Conservation (phyloP, 192 early-diverging fungal species). For the Kickxella alabastrina region DNA sequence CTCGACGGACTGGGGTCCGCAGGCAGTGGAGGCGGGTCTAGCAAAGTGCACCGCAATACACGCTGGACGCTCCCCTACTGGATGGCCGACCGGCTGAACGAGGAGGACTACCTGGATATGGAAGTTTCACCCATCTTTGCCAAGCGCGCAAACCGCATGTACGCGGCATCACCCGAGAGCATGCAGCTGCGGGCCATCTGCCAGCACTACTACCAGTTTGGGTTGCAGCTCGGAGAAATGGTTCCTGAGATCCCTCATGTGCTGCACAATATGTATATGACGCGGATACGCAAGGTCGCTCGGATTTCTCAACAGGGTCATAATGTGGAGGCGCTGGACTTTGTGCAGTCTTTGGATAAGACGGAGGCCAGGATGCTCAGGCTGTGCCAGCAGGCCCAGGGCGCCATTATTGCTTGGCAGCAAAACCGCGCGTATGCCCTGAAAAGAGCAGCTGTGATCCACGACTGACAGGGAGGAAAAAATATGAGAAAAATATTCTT, state of each 20-base stretch:
- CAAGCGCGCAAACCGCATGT: conserved; percentile 50
- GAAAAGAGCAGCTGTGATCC: conserved; percentile 20
- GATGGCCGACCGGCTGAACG: conserved; percentile 53
- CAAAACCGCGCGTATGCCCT: conserved; percentile 36
- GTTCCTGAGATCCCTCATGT: conserved; percentile 45
- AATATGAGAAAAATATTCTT: too few species aligned
- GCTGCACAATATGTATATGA: conserved; percentile 49
- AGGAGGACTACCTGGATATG: conserved; percentile 50
- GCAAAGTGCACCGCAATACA: conserved; percentile 49
- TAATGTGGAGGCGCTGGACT: conserved; percentile 43
- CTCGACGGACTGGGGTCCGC: conserved; percentile 49
- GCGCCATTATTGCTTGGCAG: conserved; percentile 36
- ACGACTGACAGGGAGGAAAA: too few species aligned
- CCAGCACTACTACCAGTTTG: conserved; percentile 50
- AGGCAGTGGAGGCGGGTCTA: conserved; percentile 35
- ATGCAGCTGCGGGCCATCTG: conserved; percentile 45
- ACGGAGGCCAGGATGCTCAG: conserved; percentile 31
- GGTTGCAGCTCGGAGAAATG: conserved; percentile 45
- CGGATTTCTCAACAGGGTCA: conserved; percentile 44
- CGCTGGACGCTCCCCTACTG: conserved; percentile 51
- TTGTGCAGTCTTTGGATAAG: conserved; percentile 46
- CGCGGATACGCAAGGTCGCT: conserved; percentile 38
- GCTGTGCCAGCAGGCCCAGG: conserved; percentile 38
- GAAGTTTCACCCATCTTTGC: conserved; percentile 44
- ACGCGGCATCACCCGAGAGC: conserved; percentile 48